Percentiles rank a stretch among this genome's conserved stretches.
phyloP scores from a whole-genome alignment of 1,139 yeast species.

The Debaryomyces sp. region DNA sequence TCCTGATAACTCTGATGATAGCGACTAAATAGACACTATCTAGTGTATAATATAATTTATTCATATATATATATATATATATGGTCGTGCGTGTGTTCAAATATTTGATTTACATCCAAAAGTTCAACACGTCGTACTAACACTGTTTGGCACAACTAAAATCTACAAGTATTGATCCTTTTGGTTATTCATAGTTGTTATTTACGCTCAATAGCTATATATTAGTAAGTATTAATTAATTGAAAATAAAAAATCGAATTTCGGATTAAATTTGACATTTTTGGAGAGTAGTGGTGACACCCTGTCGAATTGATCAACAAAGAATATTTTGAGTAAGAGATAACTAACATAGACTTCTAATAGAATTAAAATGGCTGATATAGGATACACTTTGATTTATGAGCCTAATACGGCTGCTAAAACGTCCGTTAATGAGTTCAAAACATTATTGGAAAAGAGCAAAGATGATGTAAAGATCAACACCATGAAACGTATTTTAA shows the following conservation, averaged over 20 bases:
- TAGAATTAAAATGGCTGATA: slow-evolving; percentile 38
- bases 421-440: slow-evolving; percentile 76
- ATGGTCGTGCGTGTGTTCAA: background rate
- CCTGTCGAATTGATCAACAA: slow-evolving; percentile 2
- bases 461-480: slow-evolving; percentile 85
- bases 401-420: slow-evolving; percentile 75
- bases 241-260: background rate
- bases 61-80: background rate
- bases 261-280: background rate
- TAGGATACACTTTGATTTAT: slow-evolving; percentile 73
- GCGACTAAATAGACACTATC: slow-evolving; percentile 16
- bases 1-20: slow-evolving; percentile 55
- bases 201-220: background rate
- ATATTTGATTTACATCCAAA: slow-evolving; percentile 2
- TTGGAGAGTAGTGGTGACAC: background rate
- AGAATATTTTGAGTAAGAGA: background rate
- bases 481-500: slow-evolving; percentile 86
- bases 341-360: background rate
- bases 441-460: slow-evolving; percentile 82
- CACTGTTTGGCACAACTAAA: background rate
- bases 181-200: background rate
- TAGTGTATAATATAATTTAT: background rate
- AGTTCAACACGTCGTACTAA: slow-evolving; percentile 8
- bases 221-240: slow-evolving; percentile 3
- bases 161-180: slow-evolving; percentile 2